These are phyloP conservation scores for Larix kaempferi DNA, from an alignment of 75 land plant species.

Conservation along the genomic window DNA sequence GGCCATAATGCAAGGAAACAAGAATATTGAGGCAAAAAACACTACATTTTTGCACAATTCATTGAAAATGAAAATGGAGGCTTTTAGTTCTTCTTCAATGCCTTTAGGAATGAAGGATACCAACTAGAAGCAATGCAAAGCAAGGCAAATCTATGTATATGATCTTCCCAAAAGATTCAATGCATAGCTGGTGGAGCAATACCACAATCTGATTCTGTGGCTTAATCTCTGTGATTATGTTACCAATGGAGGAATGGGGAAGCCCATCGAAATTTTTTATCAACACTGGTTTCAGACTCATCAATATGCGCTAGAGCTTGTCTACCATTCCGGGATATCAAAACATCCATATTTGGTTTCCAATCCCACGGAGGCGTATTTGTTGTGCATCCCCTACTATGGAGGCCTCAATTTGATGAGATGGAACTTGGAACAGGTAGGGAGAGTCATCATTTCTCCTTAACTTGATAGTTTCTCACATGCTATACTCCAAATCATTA, in stretches of 20 bases:
- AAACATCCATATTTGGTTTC: conserved; percentile 48
- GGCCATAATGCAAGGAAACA: too few relatives aligned
- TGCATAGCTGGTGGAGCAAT: conserved; percentile 4
- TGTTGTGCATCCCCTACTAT: conserved; percentile 76
- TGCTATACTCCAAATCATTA: too few relatives aligned
- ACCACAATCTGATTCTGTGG: conserved; percentile 28
- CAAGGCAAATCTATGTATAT: conserved; percentile 3
- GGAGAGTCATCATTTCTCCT: too few relatives aligned
- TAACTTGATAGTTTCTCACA: too few relatives aligned
- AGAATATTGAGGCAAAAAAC: too few relatives aligned
- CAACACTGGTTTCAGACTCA: conserved; percentile 52
- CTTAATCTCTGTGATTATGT: conserved; percentile 36
- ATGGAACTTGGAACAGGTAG: conserved; percentile 63
- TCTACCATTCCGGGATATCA: too few relatives aligned
- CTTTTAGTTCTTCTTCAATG: too few relatives aligned
- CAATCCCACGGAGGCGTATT: conserved; percentile 30
- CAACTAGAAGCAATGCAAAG: background rate
- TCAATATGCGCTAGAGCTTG: conserved; percentile 51
- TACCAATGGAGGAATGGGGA: conserved; percentile 40
- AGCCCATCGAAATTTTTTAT: conserved; percentile 20
- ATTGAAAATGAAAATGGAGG: too few relatives aligned
- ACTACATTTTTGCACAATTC: too few relatives aligned
- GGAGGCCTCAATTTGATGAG: conserved; percentile 66
- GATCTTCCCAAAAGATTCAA: conserved; percentile 19
- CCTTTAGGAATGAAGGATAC: too few relatives aligned